Percentiles rank a stretch among this genome's conserved stretches.
phyloP scores from a whole-genome alignment of 2,329 filamentous ascomycete genomes.

The Fusarium papillatum region DNA sequence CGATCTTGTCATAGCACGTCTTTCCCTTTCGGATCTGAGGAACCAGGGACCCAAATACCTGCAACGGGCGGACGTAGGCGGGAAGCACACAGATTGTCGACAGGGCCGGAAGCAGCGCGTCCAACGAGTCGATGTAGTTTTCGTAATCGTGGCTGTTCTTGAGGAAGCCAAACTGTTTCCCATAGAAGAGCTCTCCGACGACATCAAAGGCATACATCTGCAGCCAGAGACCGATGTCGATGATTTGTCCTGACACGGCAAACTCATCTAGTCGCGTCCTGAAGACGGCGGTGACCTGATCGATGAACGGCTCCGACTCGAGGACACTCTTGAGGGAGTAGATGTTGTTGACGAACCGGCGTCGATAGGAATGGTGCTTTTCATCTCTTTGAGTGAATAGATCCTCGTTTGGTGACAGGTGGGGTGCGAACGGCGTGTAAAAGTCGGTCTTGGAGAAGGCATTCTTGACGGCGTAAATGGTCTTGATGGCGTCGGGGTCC shows the following conservation, averaged over 20 bases:
- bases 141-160: not conserved
- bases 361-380: not conserved
- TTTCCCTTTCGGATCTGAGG: not conserved
- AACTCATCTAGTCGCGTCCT: not conserved
- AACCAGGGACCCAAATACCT: not conserved
- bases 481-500: not conserved
- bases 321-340: not conserved
- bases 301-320: not conserved
- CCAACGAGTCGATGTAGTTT: not conserved
- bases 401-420: not conserved
- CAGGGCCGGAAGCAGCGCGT: not conserved
- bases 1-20: not conserved
- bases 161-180: not conserved
- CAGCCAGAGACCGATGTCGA: not conserved
- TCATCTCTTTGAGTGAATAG: not conserved
- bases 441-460: not conserved
- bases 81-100: not conserved
- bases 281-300: not conserved
- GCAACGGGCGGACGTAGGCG: not conserved
- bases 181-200: not conserved
- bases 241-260: accelerated
- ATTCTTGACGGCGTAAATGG: not conserved
- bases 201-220: not conserved
- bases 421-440: not conserved
- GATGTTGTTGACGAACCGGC: not conserved